Conservation (phyloP, 768 basidiomycete species). For the Tricholoma flavovirens region DNA sequence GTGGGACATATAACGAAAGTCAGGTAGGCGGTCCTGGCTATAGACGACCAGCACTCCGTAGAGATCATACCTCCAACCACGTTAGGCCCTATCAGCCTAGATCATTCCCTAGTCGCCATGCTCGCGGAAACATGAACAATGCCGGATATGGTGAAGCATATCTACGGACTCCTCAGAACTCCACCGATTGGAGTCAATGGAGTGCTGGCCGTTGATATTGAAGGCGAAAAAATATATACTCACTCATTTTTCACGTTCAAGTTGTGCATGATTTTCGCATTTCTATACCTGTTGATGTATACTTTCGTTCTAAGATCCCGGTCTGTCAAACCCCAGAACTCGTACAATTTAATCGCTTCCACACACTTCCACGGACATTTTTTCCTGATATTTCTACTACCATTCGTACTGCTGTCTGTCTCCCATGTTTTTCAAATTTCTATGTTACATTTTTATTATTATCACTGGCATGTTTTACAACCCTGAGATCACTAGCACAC, state of each 20-base stretch:
- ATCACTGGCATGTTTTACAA: background rate
- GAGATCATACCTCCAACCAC: conserved; percentile 19
- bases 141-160: conserved; percentile 19
- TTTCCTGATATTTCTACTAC: background rate
- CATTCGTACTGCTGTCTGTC: background rate
- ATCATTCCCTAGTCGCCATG: conserved; percentile 20
- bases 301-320: conserved; percentile 8
- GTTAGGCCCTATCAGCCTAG: conserved; percentile 18
- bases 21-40: conserved; percentile 11
- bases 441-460: background rate
- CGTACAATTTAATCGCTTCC: background rate
- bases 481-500: conserved; percentile 4
- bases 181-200: conserved; percentile 31
- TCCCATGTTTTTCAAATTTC: conserved; percentile 2
- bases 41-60: conserved; percentile 20
- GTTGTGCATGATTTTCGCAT: conserved; percentile 1
- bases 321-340: conserved; percentile 6
- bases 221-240: background rate
- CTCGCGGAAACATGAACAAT: conserved; percentile 20
- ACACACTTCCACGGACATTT: background rate
- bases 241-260: background rate
- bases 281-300: conserved; percentile 7
- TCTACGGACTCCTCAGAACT: conserved; percentile 10
- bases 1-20: conserved; percentile 17
- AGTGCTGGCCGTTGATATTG: conserved; percentile 19